A percentile compares a stretch with the other conserved stretches of the same genome.
Conservation (phyloP, 2,329 filamentous ascomycete species). For the Ascomycota sp. region DNA sequence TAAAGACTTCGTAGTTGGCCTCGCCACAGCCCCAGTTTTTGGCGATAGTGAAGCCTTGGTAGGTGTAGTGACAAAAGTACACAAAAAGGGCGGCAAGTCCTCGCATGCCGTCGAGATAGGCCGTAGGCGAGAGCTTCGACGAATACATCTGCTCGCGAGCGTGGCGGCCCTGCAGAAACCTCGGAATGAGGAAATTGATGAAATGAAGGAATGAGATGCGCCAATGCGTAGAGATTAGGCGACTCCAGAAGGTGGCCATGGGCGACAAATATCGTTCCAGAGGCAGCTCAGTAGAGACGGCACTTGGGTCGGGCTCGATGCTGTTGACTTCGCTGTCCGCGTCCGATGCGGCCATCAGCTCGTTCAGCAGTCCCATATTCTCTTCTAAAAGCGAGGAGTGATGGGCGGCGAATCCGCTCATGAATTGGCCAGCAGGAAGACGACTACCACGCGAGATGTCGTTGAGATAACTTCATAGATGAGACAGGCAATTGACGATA, state of each 20-base stretch:
- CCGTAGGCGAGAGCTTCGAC: slow-evolving; percentile 26
- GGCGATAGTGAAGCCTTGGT: slow-evolving; percentile 29
- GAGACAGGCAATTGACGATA: not conserved
- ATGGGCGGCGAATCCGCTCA: not conserved
- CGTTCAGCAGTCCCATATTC: slow-evolving; percentile 1
- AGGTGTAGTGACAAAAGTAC: slow-evolving; percentile 35
- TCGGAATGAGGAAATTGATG: slow-evolving; percentile 28
- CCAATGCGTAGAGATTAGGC: slow-evolving; percentile 14
- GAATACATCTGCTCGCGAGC: slow-evolving; percentile 19
- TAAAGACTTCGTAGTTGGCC: slow-evolving; percentile 24
- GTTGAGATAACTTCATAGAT: too few relatives aligned
- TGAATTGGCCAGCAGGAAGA: too few relatives aligned
- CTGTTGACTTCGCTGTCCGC: slow-evolving; percentile 1
- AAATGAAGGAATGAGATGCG: slow-evolving; percentile 16
- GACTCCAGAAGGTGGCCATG: slow-evolving; percentile 9
- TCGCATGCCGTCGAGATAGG: slow-evolving; percentile 37
- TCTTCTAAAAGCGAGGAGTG: not conserved
- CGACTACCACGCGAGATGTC: too few relatives aligned
- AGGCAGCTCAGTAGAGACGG: slow-evolving; percentile 1
- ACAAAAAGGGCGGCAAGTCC: slow-evolving; percentile 34
- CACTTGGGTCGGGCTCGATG: not conserved
- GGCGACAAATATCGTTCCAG: slow-evolving; percentile 3
- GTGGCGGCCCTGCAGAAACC: slow-evolving; percentile 25
- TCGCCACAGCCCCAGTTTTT: slow-evolving; percentile 25
- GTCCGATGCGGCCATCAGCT: slow-evolving; percentile 1